Evolutionary conservation across 148 eudicot species (phyloP), one percentile per base, ranked within the genome.

Genomic region (Cornus kousa): DNA sequence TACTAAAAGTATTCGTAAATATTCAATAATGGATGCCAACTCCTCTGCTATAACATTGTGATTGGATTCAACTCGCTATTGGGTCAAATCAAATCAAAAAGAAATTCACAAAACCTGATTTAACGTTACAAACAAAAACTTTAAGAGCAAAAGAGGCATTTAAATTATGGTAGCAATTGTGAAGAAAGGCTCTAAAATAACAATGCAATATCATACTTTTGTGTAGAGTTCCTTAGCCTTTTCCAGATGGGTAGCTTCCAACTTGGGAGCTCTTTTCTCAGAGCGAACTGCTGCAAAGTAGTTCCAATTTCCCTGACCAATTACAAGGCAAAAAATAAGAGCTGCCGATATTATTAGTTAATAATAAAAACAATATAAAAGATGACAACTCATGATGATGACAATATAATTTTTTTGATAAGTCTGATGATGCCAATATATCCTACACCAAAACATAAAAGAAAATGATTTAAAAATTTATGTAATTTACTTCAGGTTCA

Each of bases 261-360:
- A 87, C 87, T 96, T 93, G 24, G 94, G 90, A 86, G 87, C 88
- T 85, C 95, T 87, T 89, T 92, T 89, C 85, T 96, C 99, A 71
- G 90, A 88, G 24, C 93, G 92, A 79, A 93, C 91, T 32, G 99
- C 99, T 68, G 99, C 98, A 90, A 92, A 93, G 87, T 93, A 96
- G 79, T 96, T 96, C 99, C 99, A 96, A 81, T 96, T 96, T 57
- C 99, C 99, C 99, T 96, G 75, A 62, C 59, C 71, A 53, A 87
- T 9, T 73, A 50, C 70, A 77, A 80, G 75, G 48, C 19, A 79
- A 67, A 20, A 43, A 53, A 67, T 22, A 69, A 79, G 22, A 85
- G 74, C 37, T 40, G 22, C 50, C 55, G 37, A 68, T 76, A 70
- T 74, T 65, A 48, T 62, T 20, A 62, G 33, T 69, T 67, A 64